These are phyloP conservation scores for Gleditsia sinensis DNA, from an alignment of 306 rosid species.

Conservation along the genomic window DNA sequence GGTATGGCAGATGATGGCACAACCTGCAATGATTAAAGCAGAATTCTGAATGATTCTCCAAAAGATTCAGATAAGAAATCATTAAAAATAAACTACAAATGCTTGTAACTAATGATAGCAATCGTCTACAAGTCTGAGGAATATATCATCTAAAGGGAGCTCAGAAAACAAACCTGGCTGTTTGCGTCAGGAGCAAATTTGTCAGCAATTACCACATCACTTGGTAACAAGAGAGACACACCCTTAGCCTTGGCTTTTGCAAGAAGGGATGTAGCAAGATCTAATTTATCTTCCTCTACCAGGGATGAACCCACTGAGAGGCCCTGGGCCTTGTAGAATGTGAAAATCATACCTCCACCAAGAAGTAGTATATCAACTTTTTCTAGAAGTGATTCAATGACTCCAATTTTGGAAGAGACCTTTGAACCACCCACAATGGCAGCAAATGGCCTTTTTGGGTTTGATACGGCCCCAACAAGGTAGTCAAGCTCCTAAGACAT, in stretches of 20 bases:
- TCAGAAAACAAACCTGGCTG: conserved; percentile 78
- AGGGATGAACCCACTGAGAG: conserved; percentile 96
- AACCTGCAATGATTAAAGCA: conserved; percentile 54
- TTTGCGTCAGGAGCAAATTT: conserved; percentile 99
- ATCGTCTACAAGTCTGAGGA: background rate
- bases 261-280: conserved; percentile 81
- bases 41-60: conserved; percentile 22
- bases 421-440: conserved; percentile 99
- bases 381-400: conserved; percentile 92
- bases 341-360: conserved; percentile 99
- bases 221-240: conserved; percentile 90
- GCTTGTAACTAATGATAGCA: background rate
- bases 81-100: background rate
- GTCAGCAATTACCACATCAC: conserved; percentile 92
- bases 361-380: conserved; percentile 87
- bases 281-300: conserved; percentile 95
- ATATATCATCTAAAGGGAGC: conserved; percentile 28
- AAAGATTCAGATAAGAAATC: conserved; percentile 10
- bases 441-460: conserved; percentile 94
- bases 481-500: conserved; percentile 91
- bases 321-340: conserved; percentile 99
- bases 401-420: conserved; percentile 98
- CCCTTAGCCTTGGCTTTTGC: conserved; percentile 93
- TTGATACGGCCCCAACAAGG: conserved; percentile 98
- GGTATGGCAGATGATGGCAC: conserved; percentile 95